phyloP scores from a whole-genome alignment of 768 basidiomycete species.

The Boletus bicolor region DNA sequence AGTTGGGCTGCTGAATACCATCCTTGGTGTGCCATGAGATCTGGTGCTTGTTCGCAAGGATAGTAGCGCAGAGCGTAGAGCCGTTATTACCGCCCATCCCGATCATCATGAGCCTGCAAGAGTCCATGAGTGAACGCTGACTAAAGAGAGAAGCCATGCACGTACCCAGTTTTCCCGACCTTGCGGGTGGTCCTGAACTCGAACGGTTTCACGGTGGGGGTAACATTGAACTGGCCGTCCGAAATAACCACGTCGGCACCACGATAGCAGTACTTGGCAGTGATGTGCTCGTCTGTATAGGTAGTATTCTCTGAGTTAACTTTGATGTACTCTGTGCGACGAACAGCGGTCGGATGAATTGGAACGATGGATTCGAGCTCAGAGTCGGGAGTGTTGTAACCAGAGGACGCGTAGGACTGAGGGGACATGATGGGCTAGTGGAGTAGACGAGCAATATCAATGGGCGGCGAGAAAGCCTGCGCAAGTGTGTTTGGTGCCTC shows the following conservation, averaged over 20 bases:
- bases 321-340: slow-evolving; percentile 70
- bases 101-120: slow-evolving; percentile 85
- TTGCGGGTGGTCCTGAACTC: slow-evolving; percentile 89
- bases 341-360: slow-evolving; percentile 82
- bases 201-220: slow-evolving; percentile 74
- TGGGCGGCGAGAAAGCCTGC: slow-evolving; percentile 60
- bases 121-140: background rate
- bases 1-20: slow-evolving; percentile 92
- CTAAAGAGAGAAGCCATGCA: slow-evolving; percentile 17
- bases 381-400: slow-evolving; percentile 69
- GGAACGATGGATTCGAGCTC: slow-evolving; percentile 66
- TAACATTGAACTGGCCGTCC: slow-evolving; percentile 75
- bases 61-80: slow-evolving; percentile 87
- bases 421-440: slow-evolving; percentile 47
- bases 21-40: slow-evolving; percentile 94
- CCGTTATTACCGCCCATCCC: slow-evolving; percentile 98
- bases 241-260: slow-evolving; percentile 66
- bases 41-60: slow-evolving; percentile 93
- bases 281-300: slow-evolving; percentile 82
- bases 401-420: slow-evolving; percentile 44
- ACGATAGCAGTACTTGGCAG: slow-evolving; percentile 77
- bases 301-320: slow-evolving; percentile 79
- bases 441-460: slow-evolving; percentile 31
- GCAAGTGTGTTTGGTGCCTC: slow-evolving; percentile 82
- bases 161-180: slow-evolving; percentile 90